These are phyloP conservation scores for Crithidia mellificae DNA, from an alignment of 208 protist species.

Conservation along the genomic window DNA sequence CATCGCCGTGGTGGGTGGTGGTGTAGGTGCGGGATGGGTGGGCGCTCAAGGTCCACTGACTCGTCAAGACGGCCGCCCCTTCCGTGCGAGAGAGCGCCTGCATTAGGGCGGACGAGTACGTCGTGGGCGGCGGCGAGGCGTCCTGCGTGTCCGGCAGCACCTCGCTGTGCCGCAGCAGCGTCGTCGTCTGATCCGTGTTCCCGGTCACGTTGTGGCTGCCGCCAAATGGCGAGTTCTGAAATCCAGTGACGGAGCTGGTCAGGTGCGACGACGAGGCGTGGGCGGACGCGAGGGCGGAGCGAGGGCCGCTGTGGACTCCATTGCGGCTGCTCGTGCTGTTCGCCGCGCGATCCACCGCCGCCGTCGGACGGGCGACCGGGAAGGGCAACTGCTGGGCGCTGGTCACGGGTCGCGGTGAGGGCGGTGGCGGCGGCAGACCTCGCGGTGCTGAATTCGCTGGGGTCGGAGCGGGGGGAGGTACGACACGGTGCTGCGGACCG, in stretches of 20 bases:
- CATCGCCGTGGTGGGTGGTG: slow-evolving; percentile 1
- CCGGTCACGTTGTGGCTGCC: slow-evolving; percentile 3
- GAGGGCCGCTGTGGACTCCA: neutral
- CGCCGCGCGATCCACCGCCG: neutral
- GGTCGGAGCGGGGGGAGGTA: neutral
- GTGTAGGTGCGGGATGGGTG: slow-evolving; percentile 10
- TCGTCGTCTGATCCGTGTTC: slow-evolving; percentile 3
- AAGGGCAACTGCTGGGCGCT: neutral
- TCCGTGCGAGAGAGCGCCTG: slow-evolving; percentile 62
- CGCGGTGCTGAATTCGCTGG: neutral
- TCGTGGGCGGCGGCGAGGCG: slow-evolving; percentile 7
- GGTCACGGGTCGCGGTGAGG: slow-evolving; percentile 1
- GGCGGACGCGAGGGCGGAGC: neutral
- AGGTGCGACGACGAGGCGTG: slow-evolving; percentile 1
- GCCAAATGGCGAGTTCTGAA: slow-evolving; percentile 15
- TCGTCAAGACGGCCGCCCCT: slow-evolving; percentile 33
- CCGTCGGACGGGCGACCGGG: neutral
- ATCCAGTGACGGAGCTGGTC: neutral
- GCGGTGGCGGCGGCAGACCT: neutral
- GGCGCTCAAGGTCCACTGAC: slow-evolving; percentile 15
- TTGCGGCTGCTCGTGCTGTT: neutral
- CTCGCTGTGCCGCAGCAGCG: slow-evolving; percentile 1
- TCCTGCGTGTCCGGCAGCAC: neutral
- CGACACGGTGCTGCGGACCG: neutral
- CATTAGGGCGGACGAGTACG: slow-evolving; percentile 60